These are phyloP conservation scores for Schwanniomyces occidentalis DNA, from an alignment of 805 yeast species.

Conservation along the genomic window DNA sequence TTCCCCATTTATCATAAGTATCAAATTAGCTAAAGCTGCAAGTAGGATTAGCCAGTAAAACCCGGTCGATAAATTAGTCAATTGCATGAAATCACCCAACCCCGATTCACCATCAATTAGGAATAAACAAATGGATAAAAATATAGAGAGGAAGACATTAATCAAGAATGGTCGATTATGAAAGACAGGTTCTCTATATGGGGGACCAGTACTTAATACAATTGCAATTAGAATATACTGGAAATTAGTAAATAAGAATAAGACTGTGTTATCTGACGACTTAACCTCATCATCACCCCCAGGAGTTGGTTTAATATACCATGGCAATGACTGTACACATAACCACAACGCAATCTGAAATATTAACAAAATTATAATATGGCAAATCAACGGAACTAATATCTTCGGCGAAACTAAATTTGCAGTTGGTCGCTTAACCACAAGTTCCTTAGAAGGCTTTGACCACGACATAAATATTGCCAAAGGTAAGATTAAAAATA, in stretches of 20 bases:
- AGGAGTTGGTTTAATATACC: conserved; percentile 82
- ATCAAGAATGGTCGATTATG: conserved; percentile 70
- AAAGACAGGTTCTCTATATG: conserved; percentile 77
- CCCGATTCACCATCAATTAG: conserved; percentile 48
- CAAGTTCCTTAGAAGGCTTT: conserved; percentile 62
- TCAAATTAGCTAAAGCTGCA: conserved; percentile 51
- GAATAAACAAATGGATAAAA: conserved; percentile 58
- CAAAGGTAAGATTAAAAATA: conserved; percentile 86
- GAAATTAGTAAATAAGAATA: conserved; percentile 79
- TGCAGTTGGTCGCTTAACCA: conserved; percentile 85
- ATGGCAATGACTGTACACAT: conserved; percentile 53
- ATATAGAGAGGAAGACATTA: conserved; percentile 53
- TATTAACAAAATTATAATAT: conserved; percentile 58
- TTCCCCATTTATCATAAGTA: conserved; percentile 47
- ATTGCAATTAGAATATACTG: conserved; percentile 86
- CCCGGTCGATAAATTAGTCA: conserved; percentile 56
- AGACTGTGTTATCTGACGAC: conserved; percentile 85
- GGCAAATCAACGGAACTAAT: conserved; percentile 76
- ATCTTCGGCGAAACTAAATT: conserved; percentile 89
- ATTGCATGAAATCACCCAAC: conserved; percentile 71
- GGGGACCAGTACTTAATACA: conserved; percentile 88
- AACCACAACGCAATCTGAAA: conserved; percentile 76
- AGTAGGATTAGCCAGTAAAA: conserved; percentile 55
- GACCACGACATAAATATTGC: conserved; percentile 99
- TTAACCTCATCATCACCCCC: conserved; percentile 80